phyloP scores from a whole-genome alignment of 2,329 filamentous ascomycete genomes.

The Thermoascus crustaceus region DNA sequence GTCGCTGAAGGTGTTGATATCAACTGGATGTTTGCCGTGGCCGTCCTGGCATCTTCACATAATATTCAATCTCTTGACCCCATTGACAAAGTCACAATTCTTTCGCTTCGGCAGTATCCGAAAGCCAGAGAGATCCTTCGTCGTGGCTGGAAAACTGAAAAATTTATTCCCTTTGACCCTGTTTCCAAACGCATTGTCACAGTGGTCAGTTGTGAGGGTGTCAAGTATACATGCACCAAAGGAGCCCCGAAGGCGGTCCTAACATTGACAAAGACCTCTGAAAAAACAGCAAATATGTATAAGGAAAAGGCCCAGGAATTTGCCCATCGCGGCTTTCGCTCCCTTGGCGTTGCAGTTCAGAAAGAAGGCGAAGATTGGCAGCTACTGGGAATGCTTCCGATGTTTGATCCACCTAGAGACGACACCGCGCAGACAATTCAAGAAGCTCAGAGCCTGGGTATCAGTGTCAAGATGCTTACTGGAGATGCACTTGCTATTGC shows the following conservation, averaged over 20 bases:
- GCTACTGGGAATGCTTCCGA: constrained; percentile 66
- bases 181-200: constrained; percentile 73
- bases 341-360: constrained; percentile 68
- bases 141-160: constrained; percentile 66
- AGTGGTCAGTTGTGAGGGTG: constrained; percentile 58
- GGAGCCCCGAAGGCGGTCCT: constrained; percentile 70
- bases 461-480: constrained; percentile 73
- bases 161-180: constrained; percentile 63
- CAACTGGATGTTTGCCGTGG: constrained; percentile 78
- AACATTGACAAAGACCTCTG: constrained; percentile 57
- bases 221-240: constrained; percentile 66
- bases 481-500: constrained; percentile 73
- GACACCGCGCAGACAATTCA: constrained; percentile 71
- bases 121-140: constrained; percentile 66
- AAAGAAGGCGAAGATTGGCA: constrained; percentile 67
- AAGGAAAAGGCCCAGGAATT: constrained; percentile 66
- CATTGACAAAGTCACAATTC: constrained; percentile 70
- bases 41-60: constrained; percentile 67
- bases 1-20: constrained; percentile 69
- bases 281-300: constrained; percentile 58
- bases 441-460: constrained; percentile 66
- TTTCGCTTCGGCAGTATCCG: constrained; percentile 66
- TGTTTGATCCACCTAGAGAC: constrained; percentile 73
- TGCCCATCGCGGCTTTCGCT: constrained; percentile 69
- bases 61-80: constrained; percentile 70